Evolutionary conservation across 352 stramenopile species (phyloP).

Genomic region (Phytophthora cryptogea): DNA sequence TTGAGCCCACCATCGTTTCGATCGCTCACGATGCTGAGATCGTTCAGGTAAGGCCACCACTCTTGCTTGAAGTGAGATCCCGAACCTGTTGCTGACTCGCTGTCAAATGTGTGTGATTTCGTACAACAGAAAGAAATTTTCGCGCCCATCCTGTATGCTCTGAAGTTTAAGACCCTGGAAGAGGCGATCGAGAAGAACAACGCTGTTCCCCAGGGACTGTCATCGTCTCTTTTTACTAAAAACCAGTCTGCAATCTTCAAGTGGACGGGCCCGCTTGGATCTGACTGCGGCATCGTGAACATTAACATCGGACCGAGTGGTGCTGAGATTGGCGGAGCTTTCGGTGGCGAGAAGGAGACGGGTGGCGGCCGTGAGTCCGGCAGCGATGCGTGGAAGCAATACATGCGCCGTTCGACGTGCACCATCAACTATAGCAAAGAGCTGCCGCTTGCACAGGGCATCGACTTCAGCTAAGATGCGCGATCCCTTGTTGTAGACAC

Average conservation of each 20-base stretch:
- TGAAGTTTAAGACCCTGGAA: constrained; percentile 91
- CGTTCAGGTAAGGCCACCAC: constrained; percentile 49
- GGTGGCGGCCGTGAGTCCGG: constrained; percentile 91
- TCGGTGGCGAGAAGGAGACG: constrained; percentile 93
- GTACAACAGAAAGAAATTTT: constrained; percentile 88
- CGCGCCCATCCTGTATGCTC: constrained; percentile 90
- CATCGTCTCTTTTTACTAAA: constrained; percentile 91
- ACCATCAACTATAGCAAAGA: constrained; percentile 94
- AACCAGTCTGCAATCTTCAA: constrained; percentile 93
- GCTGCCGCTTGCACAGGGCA: constrained; percentile 91
- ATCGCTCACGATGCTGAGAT: constrained; percentile 84
- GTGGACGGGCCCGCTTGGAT: constrained; percentile 90
- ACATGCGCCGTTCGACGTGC: constrained; percentile 94
- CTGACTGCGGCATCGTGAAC: constrained; percentile 94
- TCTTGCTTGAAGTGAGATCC: background rate
- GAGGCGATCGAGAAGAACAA: constrained; percentile 94
- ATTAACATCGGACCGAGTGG: constrained; percentile 92
- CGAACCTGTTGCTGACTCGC: background rate
- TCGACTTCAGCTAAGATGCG: constrained; percentile 83
- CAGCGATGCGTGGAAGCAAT: constrained; percentile 94
- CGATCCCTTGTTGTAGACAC: constrained; percentile 2
- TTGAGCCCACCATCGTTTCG: constrained; percentile 91
- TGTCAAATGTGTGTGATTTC: background rate
- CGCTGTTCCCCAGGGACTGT: constrained; percentile 91
- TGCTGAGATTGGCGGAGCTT: constrained; percentile 93